Conservation (phyloP, 2,329 filamentous ascomycete species). For the Microcyclospora pomicola region DNA sequence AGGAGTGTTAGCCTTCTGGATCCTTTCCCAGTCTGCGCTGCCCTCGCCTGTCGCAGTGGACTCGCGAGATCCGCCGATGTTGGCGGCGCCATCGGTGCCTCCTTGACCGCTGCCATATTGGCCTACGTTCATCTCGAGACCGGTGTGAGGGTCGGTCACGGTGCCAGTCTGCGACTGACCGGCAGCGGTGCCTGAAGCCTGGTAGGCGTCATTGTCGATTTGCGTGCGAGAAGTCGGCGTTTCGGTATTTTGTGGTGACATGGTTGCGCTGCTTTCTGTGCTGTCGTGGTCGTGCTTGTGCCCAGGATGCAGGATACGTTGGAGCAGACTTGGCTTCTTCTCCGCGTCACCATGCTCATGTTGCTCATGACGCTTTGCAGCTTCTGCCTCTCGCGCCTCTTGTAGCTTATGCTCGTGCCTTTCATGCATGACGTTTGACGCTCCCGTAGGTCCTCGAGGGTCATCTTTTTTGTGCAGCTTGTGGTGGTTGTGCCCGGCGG, state of each 20-base stretch:
- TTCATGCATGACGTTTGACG: neutral
- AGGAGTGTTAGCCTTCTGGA: slow-evolving; percentile 4
- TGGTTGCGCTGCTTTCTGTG: neutral
- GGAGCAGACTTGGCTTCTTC: slow-evolving; percentile 18
- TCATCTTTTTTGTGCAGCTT: slow-evolving; percentile 27
- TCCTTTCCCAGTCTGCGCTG: slow-evolving; percentile 2
- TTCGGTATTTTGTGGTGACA: neutral
- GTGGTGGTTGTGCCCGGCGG: slow-evolving; percentile 12
- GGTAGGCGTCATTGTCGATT: slow-evolving; percentile 1
- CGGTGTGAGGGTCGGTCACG: slow-evolving; percentile 27
- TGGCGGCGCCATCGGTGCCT: slow-evolving; percentile 24
- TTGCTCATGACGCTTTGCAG: slow-evolving; percentile 2
- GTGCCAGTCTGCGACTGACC: slow-evolving; percentile 5
- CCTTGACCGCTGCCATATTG: slow-evolving; percentile 25
- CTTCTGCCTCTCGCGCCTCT: slow-evolving; percentile 17
- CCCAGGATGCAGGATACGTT: slow-evolving; percentile 16
- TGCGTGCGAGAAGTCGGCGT: slow-evolving; percentile 1
- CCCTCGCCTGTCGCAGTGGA: neutral
- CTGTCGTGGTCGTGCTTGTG: slow-evolving; percentile 11
- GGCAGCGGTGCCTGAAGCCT: neutral
- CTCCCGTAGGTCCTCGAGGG: slow-evolving; percentile 12
- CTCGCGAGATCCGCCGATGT: slow-evolving; percentile 17
- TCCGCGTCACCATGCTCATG: slow-evolving; percentile 22
- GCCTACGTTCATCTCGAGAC: slow-evolving; percentile 27
- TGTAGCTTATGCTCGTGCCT: slow-evolving; percentile 14